Conservation (phyloP, 352 stramenopile genomes). For the Pythium sukuiense region DNA sequence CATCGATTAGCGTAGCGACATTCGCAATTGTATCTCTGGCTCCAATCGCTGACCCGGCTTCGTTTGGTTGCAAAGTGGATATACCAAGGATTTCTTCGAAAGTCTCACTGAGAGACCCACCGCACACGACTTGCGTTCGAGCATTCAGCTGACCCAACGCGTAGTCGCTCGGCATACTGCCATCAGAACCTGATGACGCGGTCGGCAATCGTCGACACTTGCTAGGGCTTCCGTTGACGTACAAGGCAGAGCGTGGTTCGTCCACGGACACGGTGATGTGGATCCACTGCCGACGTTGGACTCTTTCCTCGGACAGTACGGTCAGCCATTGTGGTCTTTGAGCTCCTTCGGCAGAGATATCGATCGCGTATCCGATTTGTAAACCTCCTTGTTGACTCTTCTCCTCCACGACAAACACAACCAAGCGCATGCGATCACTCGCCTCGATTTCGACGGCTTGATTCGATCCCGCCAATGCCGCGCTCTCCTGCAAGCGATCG, state of each 20-base stretch:
- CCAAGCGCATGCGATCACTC: background rate
- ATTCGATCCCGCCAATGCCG: background rate
- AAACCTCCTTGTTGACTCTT: background rate
- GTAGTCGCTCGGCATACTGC: background rate
- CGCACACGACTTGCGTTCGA: slow-evolving; percentile 1
- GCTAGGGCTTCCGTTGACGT: slow-evolving; percentile 5
- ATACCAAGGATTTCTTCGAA: background rate
- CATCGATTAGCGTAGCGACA: slow-evolving; percentile 5
- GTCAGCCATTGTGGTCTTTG: background rate
- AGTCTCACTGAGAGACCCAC: background rate
- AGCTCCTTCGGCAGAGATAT: background rate
- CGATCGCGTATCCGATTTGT: background rate
- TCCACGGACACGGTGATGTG: background rate
- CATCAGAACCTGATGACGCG: background rate
- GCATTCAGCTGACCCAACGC: background rate
- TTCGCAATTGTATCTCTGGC: background rate
- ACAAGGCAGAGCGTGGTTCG: background rate
- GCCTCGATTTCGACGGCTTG: background rate
- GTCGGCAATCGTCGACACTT: background rate
- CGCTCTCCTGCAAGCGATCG: slow-evolving; percentile 6
- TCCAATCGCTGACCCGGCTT: background rate
- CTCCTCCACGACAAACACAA: background rate
- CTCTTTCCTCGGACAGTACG: background rate
- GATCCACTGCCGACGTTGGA: slow-evolving; percentile 2
- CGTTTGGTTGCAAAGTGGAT: background rate